Conservation (phyloP, 306 rosid species). For the Lathyrus tuberosus region DNA sequence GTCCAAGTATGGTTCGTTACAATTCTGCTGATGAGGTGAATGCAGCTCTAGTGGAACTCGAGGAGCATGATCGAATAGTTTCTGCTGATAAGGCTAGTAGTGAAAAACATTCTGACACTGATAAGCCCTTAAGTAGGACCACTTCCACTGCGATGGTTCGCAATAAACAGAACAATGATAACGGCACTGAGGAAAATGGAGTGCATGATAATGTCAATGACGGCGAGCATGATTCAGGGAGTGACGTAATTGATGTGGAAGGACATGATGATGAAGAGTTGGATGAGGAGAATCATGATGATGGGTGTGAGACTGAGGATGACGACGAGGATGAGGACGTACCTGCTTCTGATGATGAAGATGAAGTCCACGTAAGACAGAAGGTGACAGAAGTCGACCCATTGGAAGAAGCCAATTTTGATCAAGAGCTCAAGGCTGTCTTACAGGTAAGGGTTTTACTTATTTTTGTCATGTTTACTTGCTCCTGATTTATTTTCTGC, state of each 20-base stretch:
- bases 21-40: conserved; percentile 79
- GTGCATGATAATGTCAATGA: conserved; percentile 67
- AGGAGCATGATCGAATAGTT: conserved; percentile 69
- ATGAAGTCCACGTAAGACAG: conserved; percentile 94
- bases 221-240: conserved; percentile 85
- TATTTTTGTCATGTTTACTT: conserved; percentile 31
- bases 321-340: conserved; percentile 78
- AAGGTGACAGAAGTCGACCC: conserved; percentile 86
- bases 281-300: conserved; percentile 83
- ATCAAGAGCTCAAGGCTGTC: conserved; percentile 92
- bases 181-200: conserved; percentile 73
- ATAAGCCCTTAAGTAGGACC: conserved; percentile 61
- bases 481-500: conserved; percentile 26
- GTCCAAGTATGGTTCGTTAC: conserved; percentile 89
- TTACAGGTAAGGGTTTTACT: conserved; percentile 68
- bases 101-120: conserved; percentile 77
- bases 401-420: conserved; percentile 86
- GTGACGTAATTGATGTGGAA: conserved; percentile 72
- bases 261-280: conserved; percentile 82
- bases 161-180: conserved; percentile 62
- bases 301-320: conserved; percentile 81
- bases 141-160: conserved; percentile 46
- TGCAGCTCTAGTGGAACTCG: conserved; percentile 86
- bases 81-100: conserved; percentile 65
- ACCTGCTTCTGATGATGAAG: conserved; percentile 92